Percentiles rank a stretch among this genome's conserved stretches.
Conservation (phyloP, 495 filamentous ascomycete genomes). For the Recurvomyces mirabilis region DNA sequence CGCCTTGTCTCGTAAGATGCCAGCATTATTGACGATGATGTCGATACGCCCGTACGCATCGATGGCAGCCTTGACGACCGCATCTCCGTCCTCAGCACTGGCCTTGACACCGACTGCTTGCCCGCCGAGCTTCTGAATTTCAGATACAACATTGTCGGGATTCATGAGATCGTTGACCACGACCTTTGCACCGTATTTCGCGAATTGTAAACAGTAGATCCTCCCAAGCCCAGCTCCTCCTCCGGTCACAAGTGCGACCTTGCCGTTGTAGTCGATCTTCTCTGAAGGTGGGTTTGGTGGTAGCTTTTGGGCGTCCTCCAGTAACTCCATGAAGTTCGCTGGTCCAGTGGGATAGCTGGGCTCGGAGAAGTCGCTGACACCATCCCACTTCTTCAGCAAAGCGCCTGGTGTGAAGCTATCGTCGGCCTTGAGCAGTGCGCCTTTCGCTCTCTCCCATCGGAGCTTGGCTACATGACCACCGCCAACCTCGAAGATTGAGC, state of each 20-base stretch:
- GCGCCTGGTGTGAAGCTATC: constrained; percentile 78
- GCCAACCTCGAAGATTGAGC: constrained; percentile 86
- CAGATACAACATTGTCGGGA: constrained; percentile 83
- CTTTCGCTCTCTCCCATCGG: constrained; percentile 89
- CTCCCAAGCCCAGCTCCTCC: constrained; percentile 88
- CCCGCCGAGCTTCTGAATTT: constrained; percentile 83
- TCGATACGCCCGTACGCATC: constrained; percentile 91
- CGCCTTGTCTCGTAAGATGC: constrained; percentile 94
- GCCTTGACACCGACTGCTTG: constrained; percentile 90
- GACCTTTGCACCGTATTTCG: constrained; percentile 75
- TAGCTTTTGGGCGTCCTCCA: constrained; percentile 77
- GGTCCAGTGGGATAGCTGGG: constrained; percentile 76
- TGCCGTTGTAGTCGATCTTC: constrained; percentile 76
- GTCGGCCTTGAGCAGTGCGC: constrained; percentile 83
- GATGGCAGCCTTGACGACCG: constrained; percentile 83
- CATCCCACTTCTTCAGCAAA: constrained; percentile 76
- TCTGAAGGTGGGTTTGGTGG: constrained; percentile 55
- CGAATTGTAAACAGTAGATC: constrained; percentile 83
- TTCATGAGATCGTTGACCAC: constrained; percentile 93
- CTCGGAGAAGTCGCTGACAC: constrained; percentile 76
- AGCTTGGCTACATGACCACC: constrained; percentile 90
- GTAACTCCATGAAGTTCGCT: constrained; percentile 75
- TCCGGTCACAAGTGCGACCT: constrained; percentile 86
- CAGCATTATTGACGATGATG: constrained; percentile 93
- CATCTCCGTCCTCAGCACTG: constrained; percentile 86